Base-by-base conservation (phyloP, 1,284 basidiomycete species). In the Neotropicomus parvogracilis region DNA sequence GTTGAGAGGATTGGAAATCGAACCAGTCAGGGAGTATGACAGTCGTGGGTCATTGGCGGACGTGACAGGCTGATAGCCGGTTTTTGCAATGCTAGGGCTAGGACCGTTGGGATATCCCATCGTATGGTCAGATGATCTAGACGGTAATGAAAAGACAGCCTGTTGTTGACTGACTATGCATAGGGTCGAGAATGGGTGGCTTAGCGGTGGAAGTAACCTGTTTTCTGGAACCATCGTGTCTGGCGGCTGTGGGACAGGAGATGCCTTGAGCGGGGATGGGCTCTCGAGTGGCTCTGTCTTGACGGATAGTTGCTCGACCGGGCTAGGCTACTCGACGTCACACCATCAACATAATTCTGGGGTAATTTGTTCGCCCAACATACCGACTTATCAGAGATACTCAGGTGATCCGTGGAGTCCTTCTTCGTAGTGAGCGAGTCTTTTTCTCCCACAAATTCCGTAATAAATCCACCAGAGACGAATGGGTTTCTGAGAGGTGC, bases 401-500 rank as follows among this genome's bases (percentile, higher is more conserved):
- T 53, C 38, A 26, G 13, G 27, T 19, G 39, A 13, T 63, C 64
- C 28, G 33, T 40, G 13, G 57, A 51, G 17, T 53, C 48, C 35
- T 58, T 66, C 34, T 33, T 57, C 9, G 52, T 55, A 5, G 56
- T 51, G 10, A 59, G 34, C 3, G 55, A 58, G 26, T 60, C 55
- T 24, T 60, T 59, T 29, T 54, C 55, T 20, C 68, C 68, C 19
- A 70, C 66, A 37, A 77, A 75, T 39, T 75, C 73, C 12, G 72
- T 73, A 48, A 77, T 63, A 40, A 75, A 73, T 10, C 77, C 75
- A 20, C 69, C 73, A n/a, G 76, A 77, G n/a, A 78, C 70, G 49
- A 78, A 78, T n/a, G 74, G 70, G 58, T 75, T 75, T 68, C 46
- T 65, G 52, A 59, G 53, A 38, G 38, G 55, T 28, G 40, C 46